Evolutionary conservation across 2,329 filamentous ascomycete genomes (phyloP), one percentile per base, ranked within the genome.

Genomic region (Fusarium sp.): DNA sequence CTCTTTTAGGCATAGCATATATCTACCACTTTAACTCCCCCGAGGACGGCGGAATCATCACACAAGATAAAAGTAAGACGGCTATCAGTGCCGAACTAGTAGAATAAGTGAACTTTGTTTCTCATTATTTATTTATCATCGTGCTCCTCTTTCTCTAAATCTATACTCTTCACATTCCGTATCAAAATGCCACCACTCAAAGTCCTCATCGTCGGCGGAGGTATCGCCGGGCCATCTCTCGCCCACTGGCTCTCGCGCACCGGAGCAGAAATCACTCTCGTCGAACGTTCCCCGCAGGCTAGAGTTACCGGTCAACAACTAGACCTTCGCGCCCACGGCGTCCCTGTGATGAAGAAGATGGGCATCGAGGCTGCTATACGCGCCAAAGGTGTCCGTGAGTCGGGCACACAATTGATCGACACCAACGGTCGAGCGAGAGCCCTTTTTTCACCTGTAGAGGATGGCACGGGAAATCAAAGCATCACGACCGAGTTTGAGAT

Each of bases 191-290:
- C 40, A 43, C 18, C 52, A 6, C 52, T 63, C 2, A 63, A 55
- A 63, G 69, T 63, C 2, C 68, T 71, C 15, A 52, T 71, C 2
- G 64, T 69, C 1, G 69, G 69, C 8, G 65, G 57, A 20, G 68
- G 69, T 18, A 22, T 71, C 39, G 68, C 68, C 3, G 69, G 68
- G 6, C 68, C 69, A 11, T 50, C 62, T 3, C 20, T 69, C 17
- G 65, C 69, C 31, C 64, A 62, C 13, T 69, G 63, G 69, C 55
- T 67, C 18, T 58, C 63, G 3, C 60, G 49, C 38, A 68, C 44
- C 8, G 58, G 58, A 2, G 65, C 64, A 42, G 65, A 59, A 13
- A 55, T 55, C 31, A 68, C 64, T 3, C 64, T 68, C 20, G 20
- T 68, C 2, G 65, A 68, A 10, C 64, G 64, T 5, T 53, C 58